Percentiles rank a stretch among this genome's conserved stretches.
These are phyloP conservation scores for Cyphellophora europaea DNA, from an alignment of 2,329 filamentous ascomycete genomes.

Conservation along the genomic window DNA sequence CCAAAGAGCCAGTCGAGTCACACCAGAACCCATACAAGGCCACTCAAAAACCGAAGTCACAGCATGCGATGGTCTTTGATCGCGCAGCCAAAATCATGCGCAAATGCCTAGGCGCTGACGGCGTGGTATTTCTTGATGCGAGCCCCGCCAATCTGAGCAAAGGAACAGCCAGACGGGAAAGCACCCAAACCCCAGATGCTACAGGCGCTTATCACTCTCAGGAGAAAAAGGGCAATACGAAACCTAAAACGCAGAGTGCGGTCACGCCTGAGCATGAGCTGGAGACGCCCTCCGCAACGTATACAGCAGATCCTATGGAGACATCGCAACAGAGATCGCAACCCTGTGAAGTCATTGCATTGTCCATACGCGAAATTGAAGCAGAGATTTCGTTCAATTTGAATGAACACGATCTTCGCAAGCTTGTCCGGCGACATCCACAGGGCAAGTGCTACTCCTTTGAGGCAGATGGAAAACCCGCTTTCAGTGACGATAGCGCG, in stretches of 20 bases:
- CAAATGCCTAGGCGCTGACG: slow-evolving; percentile 32
- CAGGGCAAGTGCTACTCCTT: slow-evolving; percentile 55
- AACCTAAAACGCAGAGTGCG: not conserved
- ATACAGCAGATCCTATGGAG: slow-evolving; percentile 1
- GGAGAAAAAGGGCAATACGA: not conserved
- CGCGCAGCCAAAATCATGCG: slow-evolving; percentile 37
- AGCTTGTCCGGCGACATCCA: slow-evolving; percentile 36
- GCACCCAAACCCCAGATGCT: not conserved
- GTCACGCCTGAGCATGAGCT: not conserved
- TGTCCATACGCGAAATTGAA: slow-evolving; percentile 1
- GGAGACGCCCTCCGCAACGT: slow-evolving; percentile 4
- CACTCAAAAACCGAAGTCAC: not conserved
- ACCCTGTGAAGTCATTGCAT: slow-evolving; percentile 10
- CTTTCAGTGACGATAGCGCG: slow-evolving; percentile 62
- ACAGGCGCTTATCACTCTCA: not conserved
- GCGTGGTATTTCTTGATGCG: slow-evolving; percentile 25
- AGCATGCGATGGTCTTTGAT: slow-evolving; percentile 25
- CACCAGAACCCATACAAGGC: not conserved
- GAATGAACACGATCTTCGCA: slow-evolving; percentile 30
- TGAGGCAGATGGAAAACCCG: slow-evolving; percentile 69
- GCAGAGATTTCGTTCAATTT: slow-evolving; percentile 18
- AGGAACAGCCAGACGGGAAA: not conserved
- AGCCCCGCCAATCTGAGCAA: slow-evolving; percentile 11
- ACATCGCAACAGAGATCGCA: slow-evolving; percentile 13
- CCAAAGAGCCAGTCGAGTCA: not conserved